Base-by-base conservation (phyloP, 306 rosid species). In the Rosa rugosa region DNA sequence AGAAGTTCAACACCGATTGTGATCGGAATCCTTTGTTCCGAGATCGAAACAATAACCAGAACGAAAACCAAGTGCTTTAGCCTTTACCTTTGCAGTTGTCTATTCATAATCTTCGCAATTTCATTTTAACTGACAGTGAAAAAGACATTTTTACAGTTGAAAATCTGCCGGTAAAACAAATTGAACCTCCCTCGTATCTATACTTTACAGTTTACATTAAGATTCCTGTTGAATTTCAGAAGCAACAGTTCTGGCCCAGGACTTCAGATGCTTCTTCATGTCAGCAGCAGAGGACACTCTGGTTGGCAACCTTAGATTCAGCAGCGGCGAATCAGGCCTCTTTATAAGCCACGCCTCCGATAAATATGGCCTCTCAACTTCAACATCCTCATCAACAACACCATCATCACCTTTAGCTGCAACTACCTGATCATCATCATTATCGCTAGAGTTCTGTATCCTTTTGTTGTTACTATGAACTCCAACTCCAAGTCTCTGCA, bases 331-430 rank as follows among this genome's bases (percentile, higher is more conserved):
- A 82, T 87, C 86, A 0, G 93, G 91, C 77, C 84, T 82, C 79
- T 77, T 89, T 86, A 94, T 86, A 20, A 85, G 91, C 98, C 98
- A 94, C 12, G 97, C 96, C 44, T 94, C 98, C 0, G 96, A 92
- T 69, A 94, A 82, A 82, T 94, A 94, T 14, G 98, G 97, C 85
- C 96, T 87, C 71, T n/a, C 41, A 44, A 79, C 88, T 0, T 41
- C 83, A 22, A 45, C 86, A 44, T 78, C 85, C 3, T 54, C 57
- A 3, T 42, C 51, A 18, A 53, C 82, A 73, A 36, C 51, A 45
- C 25, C 47, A 45, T 25, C 77, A 49, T 38, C 70, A n/a, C 49
- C 65, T 8, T 71, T 25, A 47, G 20, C 20, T 71, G 14, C 72
- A 2, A 18, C 69, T 84, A 36, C 60, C 14, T 40, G 40, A 27